Evolutionary conservation across 2,329 filamentous ascomycete genomes (phyloP), one percentile per base, ranked within the genome.

Genomic region (Trichophyton rubrum): DNA sequence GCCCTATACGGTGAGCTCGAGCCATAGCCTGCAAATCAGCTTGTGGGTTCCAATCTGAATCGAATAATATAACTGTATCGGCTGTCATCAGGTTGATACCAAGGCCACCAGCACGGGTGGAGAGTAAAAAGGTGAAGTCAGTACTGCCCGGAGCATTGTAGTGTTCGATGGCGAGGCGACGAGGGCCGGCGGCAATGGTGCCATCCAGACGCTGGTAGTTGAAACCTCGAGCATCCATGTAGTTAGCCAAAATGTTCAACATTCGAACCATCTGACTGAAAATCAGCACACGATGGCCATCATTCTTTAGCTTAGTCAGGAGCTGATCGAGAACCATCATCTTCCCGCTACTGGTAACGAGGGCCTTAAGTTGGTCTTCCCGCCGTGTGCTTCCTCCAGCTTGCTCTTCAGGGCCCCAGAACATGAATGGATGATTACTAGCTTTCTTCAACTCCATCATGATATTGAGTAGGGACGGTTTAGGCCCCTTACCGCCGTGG

Each of bases 401-500:
- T 66, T 88, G 89, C 61, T 95, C 89, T 71, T 99, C 93, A 1
- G 90, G 92, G 64, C 90, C 91, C 1, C 89, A 87, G 67, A 99
- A 97, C 86, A 99, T 95, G 76, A 96, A 95, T 0, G 93, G 92
- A 70, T 99, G 93, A 69, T 99, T 99, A 76, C 92, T 97, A 71
- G 93, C 90, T 75, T 99, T 99, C 79, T 99, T 99, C 69, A 99
- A 75, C 73, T 99, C 93, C 93, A 99, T 99, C 84, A 99, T 96
- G 72, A 99, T 93, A 74, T 99, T 99, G 64, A 99, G 78, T 13
- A 99, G 77, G 0, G 92, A 97, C 66, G 95, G 92, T 74, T 96
- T 97, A 72, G 95, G 89, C 4, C 92, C 93, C 63, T 85, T 89
- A 51, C 87, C 86, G 53, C 90, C 92, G 69, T 96, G 89, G 67